Conservation (phyloP, 2,329 filamentous ascomycete species). For the Penicillium glabrum region DNA sequence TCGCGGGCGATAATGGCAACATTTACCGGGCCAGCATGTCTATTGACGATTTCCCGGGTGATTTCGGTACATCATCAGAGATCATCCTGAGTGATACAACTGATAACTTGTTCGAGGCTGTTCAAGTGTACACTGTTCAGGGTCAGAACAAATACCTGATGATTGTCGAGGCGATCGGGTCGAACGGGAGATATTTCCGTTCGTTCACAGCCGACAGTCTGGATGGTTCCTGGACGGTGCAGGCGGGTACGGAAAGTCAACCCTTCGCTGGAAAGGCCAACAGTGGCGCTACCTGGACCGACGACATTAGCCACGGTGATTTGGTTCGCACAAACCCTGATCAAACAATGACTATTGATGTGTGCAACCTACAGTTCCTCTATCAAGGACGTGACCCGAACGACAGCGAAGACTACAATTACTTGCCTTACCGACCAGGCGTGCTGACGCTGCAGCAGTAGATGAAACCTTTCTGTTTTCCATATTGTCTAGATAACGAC, state of each 20-base stretch:
- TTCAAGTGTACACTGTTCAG: neutral
- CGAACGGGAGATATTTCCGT: slow-evolving; percentile 63
- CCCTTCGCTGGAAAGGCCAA: slow-evolving; percentile 69
- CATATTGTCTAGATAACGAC: no score
- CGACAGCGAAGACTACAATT: slow-evolving; percentile 47
- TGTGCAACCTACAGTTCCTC: slow-evolving; percentile 64
- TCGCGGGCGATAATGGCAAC: slow-evolving; percentile 65
- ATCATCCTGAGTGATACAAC: slow-evolving; percentile 53
- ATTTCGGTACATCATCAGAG: slow-evolving; percentile 55
- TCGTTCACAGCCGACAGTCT: slow-evolving; percentile 63
- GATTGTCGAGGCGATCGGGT: slow-evolving; percentile 33
- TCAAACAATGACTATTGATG: slow-evolving; percentile 63
- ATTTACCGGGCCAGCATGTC: slow-evolving; percentile 67
- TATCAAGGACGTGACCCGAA: slow-evolving; percentile 59
- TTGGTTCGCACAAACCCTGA: slow-evolving; percentile 57
- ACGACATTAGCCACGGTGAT: slow-evolving; percentile 67
- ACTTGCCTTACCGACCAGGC: neutral
- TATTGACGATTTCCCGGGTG: slow-evolving; percentile 61
- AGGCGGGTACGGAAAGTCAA: slow-evolving; percentile 55
- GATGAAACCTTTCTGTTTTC: neutral
- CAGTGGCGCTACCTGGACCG: slow-evolving; percentile 64
- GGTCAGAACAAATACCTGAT: neutral
- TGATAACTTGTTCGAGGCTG: neutral
- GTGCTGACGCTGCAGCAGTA: neutral
- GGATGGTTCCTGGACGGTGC: slow-evolving; percentile 57